phyloP scores from a whole-genome alignment of 371 early-diverging fungal species.

The Syncephalis plumigaleata region DNA sequence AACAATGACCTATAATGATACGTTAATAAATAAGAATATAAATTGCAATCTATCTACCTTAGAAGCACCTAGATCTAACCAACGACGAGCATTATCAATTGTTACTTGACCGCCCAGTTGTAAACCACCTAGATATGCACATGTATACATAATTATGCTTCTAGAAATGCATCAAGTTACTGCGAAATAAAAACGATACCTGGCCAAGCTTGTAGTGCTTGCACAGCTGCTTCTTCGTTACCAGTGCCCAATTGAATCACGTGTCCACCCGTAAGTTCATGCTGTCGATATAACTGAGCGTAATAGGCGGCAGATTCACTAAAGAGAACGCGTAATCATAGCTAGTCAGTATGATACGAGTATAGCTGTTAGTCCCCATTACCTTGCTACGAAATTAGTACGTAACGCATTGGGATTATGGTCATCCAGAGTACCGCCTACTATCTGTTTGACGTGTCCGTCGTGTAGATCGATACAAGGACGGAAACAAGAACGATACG shows the following conservation, averaged over 20 bases:
- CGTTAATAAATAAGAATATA: slow-evolving; percentile 9
- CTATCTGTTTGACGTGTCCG: slow-evolving; percentile 95
- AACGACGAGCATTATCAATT: slow-evolving; percentile 61
- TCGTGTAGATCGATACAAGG: slow-evolving; percentile 94
- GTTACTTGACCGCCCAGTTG: slow-evolving; percentile 95
- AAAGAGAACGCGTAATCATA: not conserved
- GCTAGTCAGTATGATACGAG: not conserved
- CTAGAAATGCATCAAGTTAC: not conserved
- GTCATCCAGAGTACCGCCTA: slow-evolving; percentile 79
- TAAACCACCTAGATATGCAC: slow-evolving; percentile 25
- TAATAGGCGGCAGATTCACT: slow-evolving; percentile 64
- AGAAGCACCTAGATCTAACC: slow-evolving; percentile 74
- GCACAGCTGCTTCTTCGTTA: slow-evolving; percentile 74
- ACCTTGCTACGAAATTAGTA: slow-evolving; percentile 87
- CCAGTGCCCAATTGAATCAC: slow-evolving; percentile 84
- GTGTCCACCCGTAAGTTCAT: slow-evolving; percentile 72
- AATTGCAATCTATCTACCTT: slow-evolving; percentile 25
- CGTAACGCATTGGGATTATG: slow-evolving; percentile 35
- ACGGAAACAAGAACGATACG: slow-evolving; percentile 37
- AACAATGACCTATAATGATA: slow-evolving; percentile 47
- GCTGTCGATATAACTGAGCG: slow-evolving; percentile 53
- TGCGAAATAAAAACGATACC: slow-evolving; percentile 10
- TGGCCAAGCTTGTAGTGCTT: slow-evolving; percentile 76
- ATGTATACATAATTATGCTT: not conserved
- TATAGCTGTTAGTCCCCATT: slow-evolving; percentile 3